Evolutionary conservation across 768 basidiomycete species (phyloP), one percentile per base, ranked within the genome.

Genomic region (Coprinopsis cinerea): DNA sequence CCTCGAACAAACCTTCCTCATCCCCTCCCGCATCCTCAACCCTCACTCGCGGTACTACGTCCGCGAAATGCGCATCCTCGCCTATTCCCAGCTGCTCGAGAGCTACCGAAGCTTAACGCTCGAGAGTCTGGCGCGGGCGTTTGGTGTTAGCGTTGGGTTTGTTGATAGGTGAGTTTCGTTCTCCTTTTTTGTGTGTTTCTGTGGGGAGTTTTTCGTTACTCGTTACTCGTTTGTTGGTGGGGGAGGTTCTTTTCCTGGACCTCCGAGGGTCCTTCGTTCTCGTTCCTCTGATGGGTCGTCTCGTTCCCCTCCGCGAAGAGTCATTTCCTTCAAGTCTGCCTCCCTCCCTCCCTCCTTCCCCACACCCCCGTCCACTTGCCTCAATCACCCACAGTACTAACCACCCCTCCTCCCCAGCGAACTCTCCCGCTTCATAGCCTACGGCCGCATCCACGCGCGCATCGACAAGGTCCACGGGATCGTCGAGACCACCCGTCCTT

Each of bases 401-500:
- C 24, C 30, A 24, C 23, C 23, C 25, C 41, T 26, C 35, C 17
- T 17, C 20, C 35, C 2, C 55, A 93, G 91, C 57, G 94, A 99
- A 61, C 75, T 98, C 28, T 90, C 91, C 25, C 79, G 84, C 5
- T 95, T 97, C 71, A 97, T 99, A 57, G 85, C 93, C 14, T 79
- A 80, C 13, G 87, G 88, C 20, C 76, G 95, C 10, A 67, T 99
- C 44, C 83, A 90, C 59, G 88, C 85, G 57, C 82, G 83, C 1
- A 97, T 98, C 52, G 94, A 98, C 74, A 90, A 91, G 60, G 95
- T 98, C n/a, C 77, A 86, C 49, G 91, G 92, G 0, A 78, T 97
- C 30, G 92, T 97, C 14, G 89, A 93, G 69, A 97, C 95, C 22
- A 93, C 88, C 42, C 75, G 91, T 11, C 76, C 73, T 11, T 67